Conservation (phyloP, 2,329 filamentous ascomycete species). For the Ophiostoma piceae region DNA sequence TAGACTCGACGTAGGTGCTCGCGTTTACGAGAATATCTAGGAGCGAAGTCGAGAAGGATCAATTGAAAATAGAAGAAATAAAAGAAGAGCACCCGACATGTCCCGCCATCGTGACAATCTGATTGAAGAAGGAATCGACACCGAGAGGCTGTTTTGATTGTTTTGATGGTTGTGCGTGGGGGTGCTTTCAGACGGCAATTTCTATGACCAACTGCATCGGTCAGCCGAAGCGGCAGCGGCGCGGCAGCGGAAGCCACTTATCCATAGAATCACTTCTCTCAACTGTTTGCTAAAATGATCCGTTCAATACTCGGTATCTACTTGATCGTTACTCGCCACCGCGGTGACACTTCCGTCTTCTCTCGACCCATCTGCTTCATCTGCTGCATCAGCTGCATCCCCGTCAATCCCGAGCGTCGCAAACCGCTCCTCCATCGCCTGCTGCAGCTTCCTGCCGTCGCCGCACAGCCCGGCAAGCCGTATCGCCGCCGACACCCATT, state of each 20-base stretch:
- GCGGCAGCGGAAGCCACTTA: not conserved
- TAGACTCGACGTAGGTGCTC: no score
- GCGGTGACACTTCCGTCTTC: no score
- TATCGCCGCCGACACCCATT: conserved; percentile 61
- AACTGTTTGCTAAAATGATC: no score
- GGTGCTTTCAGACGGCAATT: no score
- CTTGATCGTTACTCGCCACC: no score
- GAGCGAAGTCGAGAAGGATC: not conserved
- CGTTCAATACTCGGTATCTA: no score
- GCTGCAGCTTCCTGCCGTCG: conserved; percentile 48
- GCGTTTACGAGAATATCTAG: no score
- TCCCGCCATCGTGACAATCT: not conserved
- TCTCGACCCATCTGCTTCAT: no score
- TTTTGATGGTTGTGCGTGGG: not conserved
- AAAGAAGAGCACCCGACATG: not conserved
- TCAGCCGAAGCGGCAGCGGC: not conserved
- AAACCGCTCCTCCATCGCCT: conserved; percentile 42
- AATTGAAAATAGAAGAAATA: not conserved
- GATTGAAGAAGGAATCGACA: not conserved
- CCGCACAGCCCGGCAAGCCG: conserved; percentile 54
- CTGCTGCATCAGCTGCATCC: no score
- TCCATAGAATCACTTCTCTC: no score
- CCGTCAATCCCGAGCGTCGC: conserved; percentile 36
- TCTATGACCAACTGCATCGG: not conserved
- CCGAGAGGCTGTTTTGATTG: not conserved